Evolutionary conservation across 371 early-diverging fungal species (phyloP).

Genomic region (Mucor saturninus): DNA sequence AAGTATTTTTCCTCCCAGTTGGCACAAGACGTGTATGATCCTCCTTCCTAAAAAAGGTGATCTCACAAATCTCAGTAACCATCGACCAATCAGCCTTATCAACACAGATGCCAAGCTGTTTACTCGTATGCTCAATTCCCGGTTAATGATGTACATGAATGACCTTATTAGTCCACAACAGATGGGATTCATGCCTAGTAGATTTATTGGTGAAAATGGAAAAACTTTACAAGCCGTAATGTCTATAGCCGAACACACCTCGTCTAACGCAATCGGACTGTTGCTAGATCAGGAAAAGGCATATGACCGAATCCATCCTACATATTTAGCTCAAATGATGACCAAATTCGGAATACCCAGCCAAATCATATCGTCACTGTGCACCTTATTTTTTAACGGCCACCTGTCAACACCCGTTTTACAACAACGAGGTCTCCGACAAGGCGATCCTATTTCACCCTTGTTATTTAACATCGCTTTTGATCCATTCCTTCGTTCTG

Average conservation of each 20-base stretch:
- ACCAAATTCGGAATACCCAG: conserved; percentile 14
- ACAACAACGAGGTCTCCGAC: conserved; percentile 22
- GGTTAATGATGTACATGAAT: neutral
- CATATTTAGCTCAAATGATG: conserved; percentile 13
- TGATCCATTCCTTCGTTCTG: conserved; percentile 25
- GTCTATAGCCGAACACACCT: neutral
- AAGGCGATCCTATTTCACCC: conserved; percentile 27
- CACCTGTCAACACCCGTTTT: neutral
- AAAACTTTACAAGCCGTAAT: neutral
- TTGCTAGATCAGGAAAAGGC: conserved; percentile 5
- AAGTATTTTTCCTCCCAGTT: conserved; percentile 20
- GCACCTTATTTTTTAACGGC: conserved; percentile 18
- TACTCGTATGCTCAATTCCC: conserved; percentile 19
- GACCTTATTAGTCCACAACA: conserved; percentile 8
- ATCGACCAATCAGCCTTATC: conserved; percentile 33
- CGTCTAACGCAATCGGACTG: neutral
- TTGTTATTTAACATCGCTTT: conserved; percentile 29
- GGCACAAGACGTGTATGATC: conserved; percentile 18
- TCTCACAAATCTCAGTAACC: conserved; percentile 17
- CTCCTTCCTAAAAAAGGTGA: conserved; percentile 34
- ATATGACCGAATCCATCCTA: conserved; percentile 26
- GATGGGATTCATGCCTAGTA: conserved; percentile 9
- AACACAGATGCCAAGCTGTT: conserved; percentile 37
- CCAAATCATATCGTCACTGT: neutral
- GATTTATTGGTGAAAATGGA: conserved; percentile 23